Evolutionary conservation across 2,329 filamentous ascomycete genomes (phyloP), one percentile per base, ranked within the genome.

Genomic region (Xylaria digitata): DNA sequence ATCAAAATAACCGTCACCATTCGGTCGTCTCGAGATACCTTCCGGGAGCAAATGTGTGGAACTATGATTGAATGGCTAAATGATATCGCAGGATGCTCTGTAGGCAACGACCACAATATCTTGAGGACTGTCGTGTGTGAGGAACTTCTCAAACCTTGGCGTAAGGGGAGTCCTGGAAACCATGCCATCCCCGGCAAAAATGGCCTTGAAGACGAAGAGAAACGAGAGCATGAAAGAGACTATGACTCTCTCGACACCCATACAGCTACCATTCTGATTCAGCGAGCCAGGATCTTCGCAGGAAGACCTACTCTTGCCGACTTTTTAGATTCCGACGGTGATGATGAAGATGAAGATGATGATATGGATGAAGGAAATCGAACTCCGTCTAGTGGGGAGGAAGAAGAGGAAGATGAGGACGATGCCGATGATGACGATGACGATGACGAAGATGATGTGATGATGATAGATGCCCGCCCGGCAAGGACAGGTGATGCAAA

Each of bases 41-140:
- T 98, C 81, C 88, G 96, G 66, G 96, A 99, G 78, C 92, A 98
- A 78, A 99, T 99, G 96, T 97, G 94, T 74, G 94, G 92, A n/a
- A 93, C 94, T 17, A 95, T 99, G 68, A 91, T 99, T 61, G 94
- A 97, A 74, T 99, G 96, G 96, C 86, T 99, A 21, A 87, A 90
- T 59, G 96, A 99, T 78, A 96, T 99, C 74, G 88, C 94, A 7
- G 94, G 94, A 34, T 97, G 94, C 79, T 91, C 89, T 60, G 92
- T 97, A 53, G 93, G 93, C 1, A 84, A 88, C 37, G 93, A 99
- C 75, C 87, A 89, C 68, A 85, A 92, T 66, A 89, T 98, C 19
- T 83, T 99, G 49, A 88, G 94, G 43, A 90, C 89, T 58, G 89
- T 91, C 6, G 88, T 99, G 45, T 99, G 96, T 75, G 93, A 98